Percentiles rank a stretch among this genome's conserved stretches.
phyloP scores from a whole-genome alignment of 495 filamentous ascomycete species.

The Neurospora sp. region DNA sequence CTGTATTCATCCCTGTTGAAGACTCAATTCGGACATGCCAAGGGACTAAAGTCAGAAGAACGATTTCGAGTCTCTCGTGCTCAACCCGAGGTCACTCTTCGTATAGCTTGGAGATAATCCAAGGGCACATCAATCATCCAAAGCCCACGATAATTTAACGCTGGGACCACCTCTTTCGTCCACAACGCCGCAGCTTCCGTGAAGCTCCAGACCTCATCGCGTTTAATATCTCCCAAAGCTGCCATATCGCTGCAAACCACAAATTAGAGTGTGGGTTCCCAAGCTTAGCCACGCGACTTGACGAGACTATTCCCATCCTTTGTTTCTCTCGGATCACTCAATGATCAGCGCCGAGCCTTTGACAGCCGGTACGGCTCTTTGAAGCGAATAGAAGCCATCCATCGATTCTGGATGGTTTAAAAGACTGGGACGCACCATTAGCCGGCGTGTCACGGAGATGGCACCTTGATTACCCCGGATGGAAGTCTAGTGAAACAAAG shows the following conservation, averaged over 20 bases:
- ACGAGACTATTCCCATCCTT: background rate
- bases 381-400: background rate
- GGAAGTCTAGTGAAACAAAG: background rate
- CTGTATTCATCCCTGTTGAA: background rate
- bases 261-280: background rate
- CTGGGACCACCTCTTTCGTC: background rate
- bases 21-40: background rate
- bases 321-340: background rate
- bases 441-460: background rate
- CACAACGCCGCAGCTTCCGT: background rate
- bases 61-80: background rate
- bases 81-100: no score
- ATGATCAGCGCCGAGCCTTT: background rate
- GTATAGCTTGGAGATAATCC: background rate
- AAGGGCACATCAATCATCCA: background rate
- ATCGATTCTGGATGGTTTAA: background rate
- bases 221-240: background rate
- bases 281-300: background rate
- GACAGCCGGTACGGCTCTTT: background rate
- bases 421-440: background rate
- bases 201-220: background rate
- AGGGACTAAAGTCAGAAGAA: background rate
- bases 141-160: background rate
- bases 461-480: background rate
- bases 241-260: background rate